Evolutionary conservation across 1,139 yeast genomes (phyloP).

Genomic region (Protomyces gravidus): DNA sequence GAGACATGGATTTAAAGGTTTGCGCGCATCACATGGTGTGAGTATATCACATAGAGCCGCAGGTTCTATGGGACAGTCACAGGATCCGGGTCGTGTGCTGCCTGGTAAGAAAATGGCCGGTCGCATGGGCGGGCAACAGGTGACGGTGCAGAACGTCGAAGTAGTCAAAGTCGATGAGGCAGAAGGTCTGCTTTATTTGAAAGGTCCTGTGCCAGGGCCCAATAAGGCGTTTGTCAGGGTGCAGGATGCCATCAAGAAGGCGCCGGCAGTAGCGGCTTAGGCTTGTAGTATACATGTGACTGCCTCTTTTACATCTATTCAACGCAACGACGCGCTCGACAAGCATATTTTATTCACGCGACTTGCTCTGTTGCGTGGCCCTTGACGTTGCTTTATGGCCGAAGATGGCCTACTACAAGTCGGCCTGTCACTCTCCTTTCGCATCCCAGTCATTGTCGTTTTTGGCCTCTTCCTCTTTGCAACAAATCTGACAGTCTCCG

Average conservation of each 20-base stretch:
- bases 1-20: constrained; percentile 86
- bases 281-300: not conserved
- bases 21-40: constrained; percentile 93
- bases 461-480: constrained; percentile 47
- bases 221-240: constrained; percentile 68
- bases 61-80: constrained; percentile 95
- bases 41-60: constrained; percentile 91
- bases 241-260: constrained; percentile 64
- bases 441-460: constrained; percentile 38
- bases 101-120: constrained; percentile 99
- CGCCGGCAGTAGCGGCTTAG: not conserved
- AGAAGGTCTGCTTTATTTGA: constrained; percentile 73
- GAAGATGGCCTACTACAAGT: constrained; percentile 22
- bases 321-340: too few relatives aligned
- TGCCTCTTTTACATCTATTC: not conserved
- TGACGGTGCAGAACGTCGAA: constrained; percentile 71
- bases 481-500: constrained; percentile 15
- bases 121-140: constrained; percentile 75
- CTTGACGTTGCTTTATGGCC: too few relatives aligned
- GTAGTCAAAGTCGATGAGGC: constrained; percentile 76
- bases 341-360: too few relatives aligned
- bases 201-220: constrained; percentile 92
- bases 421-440: constrained; percentile 49
- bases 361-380: too few relatives aligned
- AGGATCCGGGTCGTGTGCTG: constrained; percentile 90